Evolutionary conservation across 2,329 filamentous ascomycete species (phyloP).

Genomic region (Fusarium mundagurra): DNA sequence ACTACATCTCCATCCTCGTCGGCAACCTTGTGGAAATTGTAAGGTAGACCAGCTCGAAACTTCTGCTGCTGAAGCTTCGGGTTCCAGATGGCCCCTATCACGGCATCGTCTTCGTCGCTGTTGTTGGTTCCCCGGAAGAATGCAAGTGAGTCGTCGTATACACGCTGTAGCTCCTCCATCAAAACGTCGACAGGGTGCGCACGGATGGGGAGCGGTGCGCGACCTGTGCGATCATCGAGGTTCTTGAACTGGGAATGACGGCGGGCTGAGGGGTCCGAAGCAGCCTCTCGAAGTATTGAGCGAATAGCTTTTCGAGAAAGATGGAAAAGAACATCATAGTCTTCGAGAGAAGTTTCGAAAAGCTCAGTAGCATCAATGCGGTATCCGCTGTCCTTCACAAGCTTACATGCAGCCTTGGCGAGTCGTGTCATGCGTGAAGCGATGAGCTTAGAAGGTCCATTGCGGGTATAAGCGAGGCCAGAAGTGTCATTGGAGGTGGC

Average conservation of each 20-base stretch:
- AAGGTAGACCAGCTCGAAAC: conserved; percentile 78
- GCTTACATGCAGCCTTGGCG: conserved; percentile 77
- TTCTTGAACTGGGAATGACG: conserved; percentile 80
- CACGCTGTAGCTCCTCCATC: conserved; percentile 70
- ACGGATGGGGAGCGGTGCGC: conserved; percentile 58
- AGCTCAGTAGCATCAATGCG: conserved; percentile 63
- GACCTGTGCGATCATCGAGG: conserved; percentile 68
- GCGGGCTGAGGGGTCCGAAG: conserved; percentile 48
- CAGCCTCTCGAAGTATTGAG: conserved; percentile 51
- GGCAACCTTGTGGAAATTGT: conserved; percentile 57
- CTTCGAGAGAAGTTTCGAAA: conserved; percentile 76
- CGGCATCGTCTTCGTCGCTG: conserved; percentile 54
- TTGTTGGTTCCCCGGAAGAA: conserved; percentile 76
- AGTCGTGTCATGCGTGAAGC: conserved; percentile 85
- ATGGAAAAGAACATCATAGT: conserved; percentile 89
- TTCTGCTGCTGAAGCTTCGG: conserved; percentile 63
- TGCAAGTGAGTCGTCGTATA: conserved; percentile 76
- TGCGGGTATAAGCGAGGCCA: conserved; percentile 82
- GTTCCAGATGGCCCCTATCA: conserved; percentile 69
- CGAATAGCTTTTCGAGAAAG: conserved; percentile 67
- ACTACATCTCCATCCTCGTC: conserved; percentile 60
- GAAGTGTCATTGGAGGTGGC: conserved; percentile 81
- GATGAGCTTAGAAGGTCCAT: conserved; percentile 79
- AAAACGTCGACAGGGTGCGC: conserved; percentile 71
- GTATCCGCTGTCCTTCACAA: conserved; percentile 64